Evolutionary conservation across 768 basidiomycete genomes (phyloP), one percentile per base, ranked within the genome.

Genomic region (Amanita inopinata): DNA sequence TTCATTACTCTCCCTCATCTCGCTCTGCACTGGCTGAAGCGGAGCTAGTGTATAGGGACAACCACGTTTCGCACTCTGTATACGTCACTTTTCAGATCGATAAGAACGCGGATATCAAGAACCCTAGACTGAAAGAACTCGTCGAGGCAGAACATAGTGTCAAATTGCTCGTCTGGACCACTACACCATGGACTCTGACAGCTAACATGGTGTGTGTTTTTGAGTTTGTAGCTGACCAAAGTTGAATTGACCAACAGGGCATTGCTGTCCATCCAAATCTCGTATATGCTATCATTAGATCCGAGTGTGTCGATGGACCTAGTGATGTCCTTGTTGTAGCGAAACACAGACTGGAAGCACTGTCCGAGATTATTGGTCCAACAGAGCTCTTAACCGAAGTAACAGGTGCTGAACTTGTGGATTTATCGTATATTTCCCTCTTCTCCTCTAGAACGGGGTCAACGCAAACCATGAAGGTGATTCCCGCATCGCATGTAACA

Each of bases 181-280:
- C 94, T 3, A 98, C 94, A 0, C 88, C 94, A 1, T 99, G 94
- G 94, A 98, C 90, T 3, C 63, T 98, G 35, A 90, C 87, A 4
- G 88, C 90, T 1, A 98, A 99, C 55, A 90, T 92, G 85, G 92
- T 91, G 51, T 31, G 72, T 33, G 9, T 47, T 5, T 17, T 49
- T 44, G 24, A 14, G 33, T 14, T 18, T n/a, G 4, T 28, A 28
- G 32, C 33, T 32, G 23, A 6, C 31, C 22, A n/a, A 18, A 14
- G 23, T 33, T 38, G 50, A 35, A 50, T 48, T 25, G 31, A 8
- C 47, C 10, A 46, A 17, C 46, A 94, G 93, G 92, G 82, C n/a
- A 86, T 98, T 35, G 86, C 91, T 3, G 80, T 94, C 3, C 72
- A 92, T 51, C 66, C 73, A 1, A 80, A 84, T 1, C 65, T 94